Base-by-base conservation (phyloP, 192 early-diverging fungal genomes). In the Backusella morwellensis region DNA sequence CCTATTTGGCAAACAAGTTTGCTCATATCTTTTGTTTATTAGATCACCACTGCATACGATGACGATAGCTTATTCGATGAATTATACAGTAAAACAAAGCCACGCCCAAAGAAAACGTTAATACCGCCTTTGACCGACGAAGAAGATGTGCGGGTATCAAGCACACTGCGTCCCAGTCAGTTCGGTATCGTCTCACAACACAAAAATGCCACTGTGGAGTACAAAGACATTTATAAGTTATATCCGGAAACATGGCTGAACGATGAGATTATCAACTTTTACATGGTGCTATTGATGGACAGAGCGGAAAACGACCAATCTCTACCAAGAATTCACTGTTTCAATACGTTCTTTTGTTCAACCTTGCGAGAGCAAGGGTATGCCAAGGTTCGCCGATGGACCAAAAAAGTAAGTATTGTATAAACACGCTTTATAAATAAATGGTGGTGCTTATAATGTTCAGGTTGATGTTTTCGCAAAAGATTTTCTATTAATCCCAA, bases 181-280 rank as follows among this genome's bases (percentile, higher is more conserved):
- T 34, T 4, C 42, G 73, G 66, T 6, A 23, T 38, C 0, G 42
- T 54, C 1, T 59, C 41, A 19, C 66, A 74, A 71, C 15, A 75
- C 17, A 81, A 77, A 38, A 77, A 73, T 0, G 80, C 76, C 0
- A 73, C 70, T 23, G 77, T 82, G 0, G 70, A 69, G 9, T 76
- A 38, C 23, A 70, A 75, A 29, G 96, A 97, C 63, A 84, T 99
- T 15, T 72, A 77, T 19, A 97, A 95, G 19, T 80, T 99, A 67
- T 66, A 80, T 15, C 87, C 87, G 42, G 89, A 92, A 26, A 77
- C 85, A 21, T 99, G 97, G 97, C 86, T 99, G 8, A 98, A 99
- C 80, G 97, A 99, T 80, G 95, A 98, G 83, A 83, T 92, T 23
- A 97, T 99, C 82, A 98, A 99, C 80, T 96, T 93, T 83, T 99